Base-by-base conservation (phyloP, 257 asterid genomes). In the Solanum pinnatisectum region DNA sequence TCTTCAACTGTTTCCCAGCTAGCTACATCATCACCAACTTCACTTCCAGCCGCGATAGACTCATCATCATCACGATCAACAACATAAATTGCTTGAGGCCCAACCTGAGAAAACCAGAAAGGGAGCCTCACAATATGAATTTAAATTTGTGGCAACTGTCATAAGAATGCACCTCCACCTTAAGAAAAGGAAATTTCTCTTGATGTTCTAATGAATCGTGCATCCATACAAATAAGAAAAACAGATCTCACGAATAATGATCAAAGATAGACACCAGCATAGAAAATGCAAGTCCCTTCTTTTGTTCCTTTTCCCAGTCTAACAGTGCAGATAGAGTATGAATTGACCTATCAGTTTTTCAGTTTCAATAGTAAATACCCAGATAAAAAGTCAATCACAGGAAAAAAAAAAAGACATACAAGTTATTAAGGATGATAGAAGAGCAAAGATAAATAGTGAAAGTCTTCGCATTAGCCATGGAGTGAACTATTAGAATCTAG, bases 1-100 rank as follows among this genome's bases (percentile, higher is more conserved):
- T 96, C 99, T 67, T 96, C 99, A 91, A 98, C 95, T 85, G 99
- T 98, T 94, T 98, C 99, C 99, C 99, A 98, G 95, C 99, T 98
- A 85, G 96, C 98, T 15, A 95, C 98, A 91, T 92, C 99, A 88
- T 95, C 96, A 52, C 95, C 93, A 84, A 89, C 94, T 84, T 94
- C 94, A 92, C 98, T 97, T 91, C 98, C 99, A 87, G 88, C 96
- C 70, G 95, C 96, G 63, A 95, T 74, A 72, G 99, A 96, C 84
- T 96, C 99, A 88, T 98, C 99, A 84, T 96, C 99, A 92, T 98
- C 99, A 42, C 98, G 98, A 89, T 96, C 99, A 83, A 98, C 99
- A 88, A 98, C 99, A 92, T 94, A 98, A 90, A 98, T 96, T 83
- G 99, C 99, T 91, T 98, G 99, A 87, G 99, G 99, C 84, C 99